Conservation (phyloP, 352 stramenopile species). For the Globisporangium rhizosaccharum region DNA sequence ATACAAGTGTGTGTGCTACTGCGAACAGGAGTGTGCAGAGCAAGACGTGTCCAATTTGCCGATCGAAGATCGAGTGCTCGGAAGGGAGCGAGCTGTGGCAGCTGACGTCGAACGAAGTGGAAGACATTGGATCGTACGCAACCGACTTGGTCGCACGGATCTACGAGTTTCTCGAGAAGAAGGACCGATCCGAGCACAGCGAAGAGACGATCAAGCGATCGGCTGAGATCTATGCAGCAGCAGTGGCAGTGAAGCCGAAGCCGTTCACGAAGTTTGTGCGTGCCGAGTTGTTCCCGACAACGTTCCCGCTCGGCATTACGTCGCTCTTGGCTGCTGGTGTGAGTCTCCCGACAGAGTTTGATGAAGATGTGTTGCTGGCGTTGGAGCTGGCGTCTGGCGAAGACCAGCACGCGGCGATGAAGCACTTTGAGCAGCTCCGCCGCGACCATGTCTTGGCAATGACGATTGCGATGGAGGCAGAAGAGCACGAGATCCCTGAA, state of each 20-base stretch:
- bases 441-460: constrained; percentile 45
- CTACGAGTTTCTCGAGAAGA: constrained; percentile 76
- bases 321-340: constrained; percentile 37
- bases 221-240: constrained; percentile 34
- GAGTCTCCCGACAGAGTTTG: constrained; percentile 37
- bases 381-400: constrained; percentile 57
- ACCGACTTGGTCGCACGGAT: constrained; percentile 71
- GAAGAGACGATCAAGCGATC: constrained; percentile 46
- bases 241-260: constrained; percentile 37
- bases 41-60: constrained; percentile 73
- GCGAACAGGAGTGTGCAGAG: constrained; percentile 55
- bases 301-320: constrained; percentile 40
- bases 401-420: constrained; percentile 63
- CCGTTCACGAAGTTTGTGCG: constrained; percentile 52
- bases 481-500: constrained; percentile 36
- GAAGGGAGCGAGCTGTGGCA: constrained; percentile 77
- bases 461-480: constrained; percentile 48
- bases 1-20: neutral
- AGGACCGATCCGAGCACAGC: constrained; percentile 33
- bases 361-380: constrained; percentile 55
- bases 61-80: constrained; percentile 62
- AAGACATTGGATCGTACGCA: constrained; percentile 70
- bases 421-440: constrained; percentile 51
- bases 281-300: constrained; percentile 43
- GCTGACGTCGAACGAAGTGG: constrained; percentile 61